A percentile compares a stretch with the other conserved stretches of the same genome.
phyloP scores from a whole-genome alignment of 2,329 filamentous ascomycete genomes.

The Ceratocystis cacaofunesta region DNA sequence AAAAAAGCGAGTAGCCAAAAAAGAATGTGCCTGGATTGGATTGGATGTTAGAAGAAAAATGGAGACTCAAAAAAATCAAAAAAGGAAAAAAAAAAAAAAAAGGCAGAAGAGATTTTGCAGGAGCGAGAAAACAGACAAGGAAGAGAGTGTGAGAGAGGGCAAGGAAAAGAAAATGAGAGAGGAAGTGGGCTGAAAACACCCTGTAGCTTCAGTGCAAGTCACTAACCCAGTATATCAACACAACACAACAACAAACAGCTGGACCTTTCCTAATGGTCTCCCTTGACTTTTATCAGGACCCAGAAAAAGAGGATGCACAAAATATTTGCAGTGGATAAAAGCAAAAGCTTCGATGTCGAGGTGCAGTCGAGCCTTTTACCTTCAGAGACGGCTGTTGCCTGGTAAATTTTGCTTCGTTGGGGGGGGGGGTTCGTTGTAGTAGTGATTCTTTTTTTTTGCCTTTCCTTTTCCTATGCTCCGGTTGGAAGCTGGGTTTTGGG shows the following conservation, averaged over 20 bases:
- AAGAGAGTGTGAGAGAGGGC: background rate
- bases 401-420: background rate
- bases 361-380: too few species aligned
- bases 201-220: too few species aligned
- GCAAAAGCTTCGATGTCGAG: background rate
- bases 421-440: constrained; percentile 2
- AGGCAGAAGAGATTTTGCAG: background rate
- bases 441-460: constrained; percentile 6
- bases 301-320: background rate
- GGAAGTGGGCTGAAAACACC: background rate
- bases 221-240: background rate
- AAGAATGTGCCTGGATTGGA: background rate
- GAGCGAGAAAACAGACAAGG: background rate
- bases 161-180: background rate
- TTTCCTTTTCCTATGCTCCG: background rate
- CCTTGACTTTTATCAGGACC: background rate
- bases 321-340: background rate
- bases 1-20: background rate
- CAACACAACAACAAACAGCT: background rate
- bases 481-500: too few species aligned
- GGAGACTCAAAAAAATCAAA: background rate
- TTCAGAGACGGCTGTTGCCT: background rate
- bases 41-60: constrained; percentile 1
- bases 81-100: background rate
- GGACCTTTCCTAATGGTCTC: too few species aligned